Percentiles rank a stretch among this genome's conserved stretches.
Conservation (phyloP, 2,329 filamentous ascomycete species). For the Arachnomyces sp. region DNA sequence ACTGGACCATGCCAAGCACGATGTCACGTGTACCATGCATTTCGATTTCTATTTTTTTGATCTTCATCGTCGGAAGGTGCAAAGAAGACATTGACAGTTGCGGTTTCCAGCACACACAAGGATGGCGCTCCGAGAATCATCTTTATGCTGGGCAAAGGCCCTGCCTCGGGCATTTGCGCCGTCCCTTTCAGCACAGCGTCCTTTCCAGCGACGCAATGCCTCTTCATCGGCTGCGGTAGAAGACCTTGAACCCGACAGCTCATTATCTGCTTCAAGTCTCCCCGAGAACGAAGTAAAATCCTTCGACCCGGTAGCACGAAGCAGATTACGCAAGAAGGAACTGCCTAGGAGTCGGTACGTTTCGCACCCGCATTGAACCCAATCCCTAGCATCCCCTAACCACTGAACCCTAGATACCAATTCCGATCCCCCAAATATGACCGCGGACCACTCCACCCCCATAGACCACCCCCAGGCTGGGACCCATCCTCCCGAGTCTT, state of each 20-base stretch:
- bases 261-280: constrained; percentile 31
- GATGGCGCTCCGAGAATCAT: constrained; percentile 35
- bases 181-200: constrained; percentile 22
- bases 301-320: constrained; percentile 44
- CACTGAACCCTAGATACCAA: constrained; percentile 62
- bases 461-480: constrained; percentile 78
- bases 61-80: background rate
- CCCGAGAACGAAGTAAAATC: constrained; percentile 34
- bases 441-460: constrained; percentile 83
- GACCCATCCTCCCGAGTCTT: constrained; percentile 84
- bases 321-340: constrained; percentile 35
- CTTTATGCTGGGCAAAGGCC: constrained; percentile 31
- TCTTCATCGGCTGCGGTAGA: constrained; percentile 28
- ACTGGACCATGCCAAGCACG: too few species aligned
- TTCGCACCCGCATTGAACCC: constrained; percentile 1
- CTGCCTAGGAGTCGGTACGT: constrained; percentile 48
- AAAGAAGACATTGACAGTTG: constrained; percentile 14
- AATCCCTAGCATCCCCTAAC: background rate
- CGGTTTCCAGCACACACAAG: constrained; percentile 3
- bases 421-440: constrained; percentile 92
- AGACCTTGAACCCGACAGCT: constrained; percentile 43
- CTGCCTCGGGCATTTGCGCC: constrained; percentile 27
- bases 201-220: constrained; percentile 38
- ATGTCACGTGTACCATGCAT: background rate
- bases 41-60: constrained; percentile 2